Percentiles rank a stretch among this genome's conserved stretches.
These are phyloP conservation scores for Chaetomium strumarium DNA, from an alignment of 2,329 filamentous ascomycete species.

Conservation along the genomic window DNA sequence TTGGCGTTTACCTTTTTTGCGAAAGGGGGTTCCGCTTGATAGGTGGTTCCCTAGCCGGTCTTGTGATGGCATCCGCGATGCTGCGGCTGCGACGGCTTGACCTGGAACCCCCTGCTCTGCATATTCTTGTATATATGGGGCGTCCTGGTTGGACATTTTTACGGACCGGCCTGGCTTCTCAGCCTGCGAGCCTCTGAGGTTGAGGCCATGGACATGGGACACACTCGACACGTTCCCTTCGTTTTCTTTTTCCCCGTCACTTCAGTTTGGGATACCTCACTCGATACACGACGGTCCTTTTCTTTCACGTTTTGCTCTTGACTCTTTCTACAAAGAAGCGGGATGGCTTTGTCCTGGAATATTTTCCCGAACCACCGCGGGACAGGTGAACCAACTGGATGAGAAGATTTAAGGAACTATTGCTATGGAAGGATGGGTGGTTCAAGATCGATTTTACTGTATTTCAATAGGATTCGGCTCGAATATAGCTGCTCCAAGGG, in stretches of 20 bases:
- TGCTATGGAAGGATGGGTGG: too few species aligned
- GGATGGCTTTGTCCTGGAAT: neutral
- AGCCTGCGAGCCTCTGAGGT: neutral
- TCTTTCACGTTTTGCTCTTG: neutral
- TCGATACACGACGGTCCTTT: neutral
- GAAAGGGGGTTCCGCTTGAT: neutral
- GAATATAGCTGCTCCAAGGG: neutral
- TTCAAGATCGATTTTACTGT: neutral
- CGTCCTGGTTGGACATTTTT: neutral
- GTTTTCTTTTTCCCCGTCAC: neutral
- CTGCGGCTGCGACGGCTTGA: neutral
- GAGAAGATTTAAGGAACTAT: too few species aligned
- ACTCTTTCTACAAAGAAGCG: neutral
- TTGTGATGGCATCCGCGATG: neutral
- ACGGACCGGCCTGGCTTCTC: neutral
- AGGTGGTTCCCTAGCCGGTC: neutral
- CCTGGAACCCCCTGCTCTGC: neutral
- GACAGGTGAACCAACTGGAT: neutral
- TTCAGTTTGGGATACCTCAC: neutral
- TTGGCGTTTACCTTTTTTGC: neutral
- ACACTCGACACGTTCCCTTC: neutral
- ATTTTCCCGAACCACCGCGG: neutral
- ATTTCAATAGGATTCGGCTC: neutral
- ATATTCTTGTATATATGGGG: slow-evolving; percentile 2
- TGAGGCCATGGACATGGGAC: neutral